Conservation (phyloP, 2,329 filamentous ascomycete genomes). For the Monosporascus sp. region DNA sequence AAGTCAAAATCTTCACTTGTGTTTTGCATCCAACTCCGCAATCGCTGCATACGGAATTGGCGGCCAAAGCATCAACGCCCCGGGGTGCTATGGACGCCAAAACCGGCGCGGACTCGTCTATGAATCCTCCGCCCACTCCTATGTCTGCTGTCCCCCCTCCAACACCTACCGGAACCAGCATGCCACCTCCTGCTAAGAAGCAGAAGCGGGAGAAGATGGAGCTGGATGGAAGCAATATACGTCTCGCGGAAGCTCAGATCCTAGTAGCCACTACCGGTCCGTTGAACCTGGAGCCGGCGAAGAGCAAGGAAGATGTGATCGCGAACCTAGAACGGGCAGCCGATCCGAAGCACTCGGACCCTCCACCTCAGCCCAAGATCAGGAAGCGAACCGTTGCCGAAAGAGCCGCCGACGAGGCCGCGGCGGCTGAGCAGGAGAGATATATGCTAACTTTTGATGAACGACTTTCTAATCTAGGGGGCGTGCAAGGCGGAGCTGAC, state of each 20-base stretch:
- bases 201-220: conserved; percentile 69
- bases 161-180: conserved; percentile 55
- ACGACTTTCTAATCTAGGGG: conserved; percentile 57
- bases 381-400: conserved; percentile 93
- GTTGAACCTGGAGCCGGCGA: conserved; percentile 72
- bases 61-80: conserved; percentile 70
- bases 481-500: conserved; percentile 51
- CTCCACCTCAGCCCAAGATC: conserved; percentile 78
- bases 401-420: conserved; percentile 88
- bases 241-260: conserved; percentile 71
- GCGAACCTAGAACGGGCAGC: conserved; percentile 64
- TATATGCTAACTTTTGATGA: conserved; percentile 94
- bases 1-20: conserved; percentile 66
- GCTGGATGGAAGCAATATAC: conserved; percentile 67
- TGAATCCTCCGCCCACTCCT: conserved; percentile 63
- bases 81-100: conserved; percentile 35
- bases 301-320: conserved; percentile 63
- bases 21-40: conserved; percentile 82
- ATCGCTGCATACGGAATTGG: conserved; percentile 69
- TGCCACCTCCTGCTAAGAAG: conserved; percentile 59
- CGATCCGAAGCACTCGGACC: conserved; percentile 71
- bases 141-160: conserved; percentile 49
- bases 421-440: conserved; percentile 81
- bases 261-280: conserved; percentile 68
- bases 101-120: conserved; percentile 27